Evolutionary conservation across 176 grass and related monocot genomes (phyloP), one percentile per base, ranked within the genome.

Genomic region (Coix lacrymajobi): DNA sequence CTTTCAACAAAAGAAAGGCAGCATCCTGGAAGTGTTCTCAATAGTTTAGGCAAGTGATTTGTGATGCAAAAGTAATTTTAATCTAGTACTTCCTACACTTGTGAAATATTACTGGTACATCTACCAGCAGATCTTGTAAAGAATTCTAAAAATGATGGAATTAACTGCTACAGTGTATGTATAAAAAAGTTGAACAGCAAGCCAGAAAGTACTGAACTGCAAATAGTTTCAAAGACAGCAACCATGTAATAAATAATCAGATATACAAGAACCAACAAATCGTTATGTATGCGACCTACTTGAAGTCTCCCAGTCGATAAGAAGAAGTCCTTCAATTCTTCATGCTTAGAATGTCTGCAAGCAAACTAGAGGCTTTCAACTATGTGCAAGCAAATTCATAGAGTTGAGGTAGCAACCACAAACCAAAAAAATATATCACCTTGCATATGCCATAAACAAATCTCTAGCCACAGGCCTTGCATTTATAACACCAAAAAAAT

Each of bases 261-360:
- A 84, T 46, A 62, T n/a, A 76, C 25, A 85, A 34, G 37, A 81
- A 78, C 45, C 29, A 12, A 62, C 29, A 80, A 11, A 71, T 76
- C 41, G 80, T 83, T 45, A 75, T 64, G 63, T 68, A 84, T 72
- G 77, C 66, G 88, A 91, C 95, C 52, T 87, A 99, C 96, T 79
- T 93, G 93, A 63, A 96, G 87, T 77, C 86, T 90, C 33, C 96
- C 96, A 17, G 93, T 93, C 56, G 91, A 90, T 78, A 99, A 87
- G 85, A 99, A 99, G 73, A 99, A 99, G 66, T 99, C 91, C 91
- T 99, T 99, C 73, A 99, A 80, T 84, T 85, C 87, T 93, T 99
- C 96, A 87, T 99, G 96, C 68, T 94, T 93, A 83, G 90, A 96
- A 78, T 81, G 85, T 81, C 96, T 99, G 83, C 37, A 81, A 62